Evolutionary conservation across 176 grass and related monocot species (phyloP).

Genomic region (Musa beccarii): DNA sequence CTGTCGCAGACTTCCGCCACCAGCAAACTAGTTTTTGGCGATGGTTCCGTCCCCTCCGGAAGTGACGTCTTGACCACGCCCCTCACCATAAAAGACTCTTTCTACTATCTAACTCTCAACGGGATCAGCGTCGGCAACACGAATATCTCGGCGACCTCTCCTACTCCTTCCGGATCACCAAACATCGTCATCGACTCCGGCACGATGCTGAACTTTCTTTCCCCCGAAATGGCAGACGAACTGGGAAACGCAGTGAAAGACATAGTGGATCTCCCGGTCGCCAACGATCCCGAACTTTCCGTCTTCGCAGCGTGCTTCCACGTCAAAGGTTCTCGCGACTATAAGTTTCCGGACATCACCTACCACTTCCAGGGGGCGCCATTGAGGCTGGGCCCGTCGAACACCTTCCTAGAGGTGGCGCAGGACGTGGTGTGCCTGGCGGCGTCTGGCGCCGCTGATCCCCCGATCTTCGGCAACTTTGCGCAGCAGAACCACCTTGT

Average conservation of each 20-base stretch:
- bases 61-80: background rate
- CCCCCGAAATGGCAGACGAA: background rate
- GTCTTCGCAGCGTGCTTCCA: background rate
- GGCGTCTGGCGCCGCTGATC: background rate
- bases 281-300: background rate
- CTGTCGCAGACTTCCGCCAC: no score
- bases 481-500: slow-evolving; percentile 14
- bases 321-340: no score
- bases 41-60: no score
- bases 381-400: background rate
- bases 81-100: background rate
- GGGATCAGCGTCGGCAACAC: background rate
- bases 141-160: no score
- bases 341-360: background rate
- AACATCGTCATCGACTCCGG: slow-evolving; percentile 21
- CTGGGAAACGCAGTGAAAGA: background rate
- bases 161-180: no score
- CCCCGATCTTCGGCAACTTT: slow-evolving; percentile 3
- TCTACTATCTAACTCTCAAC: background rate
- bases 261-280: background rate
- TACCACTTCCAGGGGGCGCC: background rate
- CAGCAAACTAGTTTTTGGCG: slow-evolving; percentile 4
- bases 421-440: background rate
- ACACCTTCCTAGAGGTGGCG: background rate
- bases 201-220: background rate